phyloP scores from a whole-genome alignment of 345 rosid genomes.

The Hypericum perforatum region DNA sequence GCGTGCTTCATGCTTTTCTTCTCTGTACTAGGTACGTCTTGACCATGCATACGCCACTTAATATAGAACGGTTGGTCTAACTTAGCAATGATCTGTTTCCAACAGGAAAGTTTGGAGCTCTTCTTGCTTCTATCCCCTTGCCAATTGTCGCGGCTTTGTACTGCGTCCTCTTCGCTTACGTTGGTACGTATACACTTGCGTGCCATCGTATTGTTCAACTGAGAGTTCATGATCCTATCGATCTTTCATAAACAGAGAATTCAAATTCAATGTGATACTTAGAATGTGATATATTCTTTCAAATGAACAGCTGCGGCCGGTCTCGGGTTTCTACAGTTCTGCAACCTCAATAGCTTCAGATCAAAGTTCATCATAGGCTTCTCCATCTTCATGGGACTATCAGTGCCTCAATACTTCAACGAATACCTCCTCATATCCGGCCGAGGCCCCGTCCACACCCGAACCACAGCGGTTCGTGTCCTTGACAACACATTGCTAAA shows the following conservation, averaged over 20 bases:
- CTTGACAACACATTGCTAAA: not conserved
- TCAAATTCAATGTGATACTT: not conserved
- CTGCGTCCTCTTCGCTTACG: conserved; percentile 76
- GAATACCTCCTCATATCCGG: conserved; percentile 47
- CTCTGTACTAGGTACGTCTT: conserved; percentile 50
- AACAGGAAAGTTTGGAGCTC: conserved; percentile 87
- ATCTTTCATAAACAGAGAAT: not conserved
- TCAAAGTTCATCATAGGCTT: conserved; percentile 71
- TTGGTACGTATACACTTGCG: conserved; percentile 42
- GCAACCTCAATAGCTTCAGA: conserved; percentile 83
- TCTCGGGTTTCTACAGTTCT: conserved; percentile 65
- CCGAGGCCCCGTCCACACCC: conserved; percentile 58
- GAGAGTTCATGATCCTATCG: too few species aligned
- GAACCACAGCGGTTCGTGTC: conserved; percentile 43
- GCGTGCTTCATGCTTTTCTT: conserved; percentile 91
- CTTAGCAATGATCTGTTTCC: conserved; percentile 1
- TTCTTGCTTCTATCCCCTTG: conserved; percentile 79
- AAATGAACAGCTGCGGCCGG: conserved; percentile 67
- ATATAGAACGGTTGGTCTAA: not conserved
- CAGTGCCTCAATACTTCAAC: conserved; percentile 73
- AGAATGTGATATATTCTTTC: not conserved
- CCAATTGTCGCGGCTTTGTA: conserved; percentile 75
- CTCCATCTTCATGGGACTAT: conserved; percentile 78
- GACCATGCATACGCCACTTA: too few species aligned
- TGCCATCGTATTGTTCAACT: too few species aligned